Conservation (phyloP, 306 rosid species). For the Senna siamea region DNA sequence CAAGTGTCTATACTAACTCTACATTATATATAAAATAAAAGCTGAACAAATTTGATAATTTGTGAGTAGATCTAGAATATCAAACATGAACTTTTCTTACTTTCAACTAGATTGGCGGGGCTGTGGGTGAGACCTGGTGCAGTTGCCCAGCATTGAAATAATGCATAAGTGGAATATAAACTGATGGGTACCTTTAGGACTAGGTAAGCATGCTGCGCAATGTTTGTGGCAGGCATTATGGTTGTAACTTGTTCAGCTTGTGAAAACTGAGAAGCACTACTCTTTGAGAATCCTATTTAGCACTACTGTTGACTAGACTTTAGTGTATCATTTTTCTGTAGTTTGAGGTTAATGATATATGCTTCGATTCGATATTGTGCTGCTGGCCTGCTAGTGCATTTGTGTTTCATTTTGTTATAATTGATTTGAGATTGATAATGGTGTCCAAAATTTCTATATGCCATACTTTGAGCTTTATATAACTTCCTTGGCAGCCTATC, state of each 20-base stretch:
- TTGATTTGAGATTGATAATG: neutral
- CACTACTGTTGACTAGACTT: constrained; percentile 1
- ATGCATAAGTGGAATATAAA: neutral
- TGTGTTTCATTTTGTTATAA: neutral
- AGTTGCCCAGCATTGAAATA: neutral
- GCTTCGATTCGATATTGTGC: neutral
- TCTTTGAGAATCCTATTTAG: neutral
- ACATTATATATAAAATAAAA: neutral
- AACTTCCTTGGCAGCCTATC: neutral
- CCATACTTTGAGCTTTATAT: neutral
- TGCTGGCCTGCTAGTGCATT: neutral
- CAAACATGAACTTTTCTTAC: neutral
- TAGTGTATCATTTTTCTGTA: neutral
- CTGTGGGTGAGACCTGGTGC: neutral
- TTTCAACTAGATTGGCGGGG: neutral
- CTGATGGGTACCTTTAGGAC: neutral
- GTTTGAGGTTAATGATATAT: neutral
- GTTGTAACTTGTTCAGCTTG: no score
- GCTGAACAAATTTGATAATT: neutral
- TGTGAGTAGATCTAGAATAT: neutral
- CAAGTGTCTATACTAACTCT: neutral
- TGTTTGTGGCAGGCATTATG: constrained; percentile 7
- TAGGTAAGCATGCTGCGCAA: constrained; percentile 2
- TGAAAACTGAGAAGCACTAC: neutral
- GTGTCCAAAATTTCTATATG: constrained; percentile 5